phyloP scores from a whole-genome alignment of 441 rosid species.

The Caryocar brasiliense region DNA sequence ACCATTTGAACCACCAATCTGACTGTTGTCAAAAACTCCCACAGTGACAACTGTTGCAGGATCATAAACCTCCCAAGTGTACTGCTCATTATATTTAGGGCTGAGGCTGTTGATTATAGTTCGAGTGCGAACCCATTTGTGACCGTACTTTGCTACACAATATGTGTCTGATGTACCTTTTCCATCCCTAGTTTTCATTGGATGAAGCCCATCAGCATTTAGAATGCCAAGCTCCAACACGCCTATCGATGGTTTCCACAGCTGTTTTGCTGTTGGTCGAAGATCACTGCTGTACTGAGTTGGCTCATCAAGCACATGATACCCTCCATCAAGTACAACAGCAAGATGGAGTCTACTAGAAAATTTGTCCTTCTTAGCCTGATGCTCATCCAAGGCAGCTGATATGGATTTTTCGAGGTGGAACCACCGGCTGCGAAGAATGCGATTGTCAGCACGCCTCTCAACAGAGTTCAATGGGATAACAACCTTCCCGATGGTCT shows the following conservation, averaged over 20 bases:
- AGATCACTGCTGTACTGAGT: slow-evolving; percentile 88
- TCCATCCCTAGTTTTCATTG: slow-evolving; percentile 66
- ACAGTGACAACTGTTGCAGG: slow-evolving; percentile 77
- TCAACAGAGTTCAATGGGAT: slow-evolving; percentile 43
- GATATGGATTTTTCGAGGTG: slow-evolving; percentile 51
- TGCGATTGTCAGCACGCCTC: slow-evolving; percentile 60
- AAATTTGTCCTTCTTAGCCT: slow-evolving; percentile 53
- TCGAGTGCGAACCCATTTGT: slow-evolving; percentile 85
- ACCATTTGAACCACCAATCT: slow-evolving; percentile 37
- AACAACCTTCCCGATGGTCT: slow-evolving; percentile 52
- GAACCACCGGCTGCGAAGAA: slow-evolving; percentile 49
- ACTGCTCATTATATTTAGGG: slow-evolving; percentile 88
- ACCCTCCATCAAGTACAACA: slow-evolving; percentile 83
- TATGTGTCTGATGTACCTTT: slow-evolving; percentile 81
- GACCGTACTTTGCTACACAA: slow-evolving; percentile 90
- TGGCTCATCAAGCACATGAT: slow-evolving; percentile 92
- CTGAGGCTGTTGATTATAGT: slow-evolving; percentile 57
- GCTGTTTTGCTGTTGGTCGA: slow-evolving; percentile 73
- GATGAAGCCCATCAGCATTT: slow-evolving; percentile 56
- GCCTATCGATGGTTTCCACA: slow-evolving; percentile 74
- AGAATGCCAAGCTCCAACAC: slow-evolving; percentile 74
- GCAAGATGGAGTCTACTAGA: slow-evolving; percentile 46
- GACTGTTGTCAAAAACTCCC: slow-evolving; percentile 77
- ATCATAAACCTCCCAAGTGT: slow-evolving; percentile 94
- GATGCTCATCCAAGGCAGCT: slow-evolving; percentile 49